These are phyloP conservation scores for Agrostemma githago DNA, from an alignment of 148 eudicot genomes.

Conservation along the genomic window DNA sequence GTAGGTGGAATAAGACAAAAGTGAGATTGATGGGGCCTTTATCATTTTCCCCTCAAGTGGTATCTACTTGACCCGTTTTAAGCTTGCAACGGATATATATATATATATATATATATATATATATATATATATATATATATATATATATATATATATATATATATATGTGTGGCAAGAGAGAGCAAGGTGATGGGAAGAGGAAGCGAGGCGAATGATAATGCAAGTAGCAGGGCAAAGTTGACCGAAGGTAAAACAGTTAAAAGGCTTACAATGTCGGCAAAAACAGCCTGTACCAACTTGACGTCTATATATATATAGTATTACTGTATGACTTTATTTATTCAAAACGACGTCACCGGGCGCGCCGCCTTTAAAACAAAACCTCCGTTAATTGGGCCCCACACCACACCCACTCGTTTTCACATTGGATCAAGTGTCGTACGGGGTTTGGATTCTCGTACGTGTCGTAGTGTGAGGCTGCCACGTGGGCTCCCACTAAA, in stretches of 20 bases:
- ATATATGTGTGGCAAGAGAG: too few species aligned
- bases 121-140: too few species aligned
- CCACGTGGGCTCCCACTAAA: neutral
- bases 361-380: neutral
- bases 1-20: too few species aligned
- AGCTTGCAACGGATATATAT: too few species aligned
- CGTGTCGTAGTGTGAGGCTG: neutral
- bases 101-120: too few species aligned
- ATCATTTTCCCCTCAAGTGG: too few species aligned
- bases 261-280: neutral
- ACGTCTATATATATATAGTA: too few species aligned
- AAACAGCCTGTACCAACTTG: neutral
- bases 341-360: neutral
- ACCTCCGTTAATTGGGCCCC: neutral
- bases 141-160: too few species aligned
- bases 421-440: neutral
- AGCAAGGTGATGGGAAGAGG: too few species aligned
- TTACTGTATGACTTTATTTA: neutral
- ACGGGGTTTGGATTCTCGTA: neutral
- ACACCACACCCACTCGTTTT: too few species aligned
- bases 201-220: neutral
- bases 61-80: too few species aligned
- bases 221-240: neutral
- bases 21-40: too few species aligned
- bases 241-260: neutral